A percentile compares a stretch with the other conserved stretches of the same genome.
Evolutionary conservation across 83 land plant genomes (phyloP).

Genomic region (Picea engelmannii): DNA sequence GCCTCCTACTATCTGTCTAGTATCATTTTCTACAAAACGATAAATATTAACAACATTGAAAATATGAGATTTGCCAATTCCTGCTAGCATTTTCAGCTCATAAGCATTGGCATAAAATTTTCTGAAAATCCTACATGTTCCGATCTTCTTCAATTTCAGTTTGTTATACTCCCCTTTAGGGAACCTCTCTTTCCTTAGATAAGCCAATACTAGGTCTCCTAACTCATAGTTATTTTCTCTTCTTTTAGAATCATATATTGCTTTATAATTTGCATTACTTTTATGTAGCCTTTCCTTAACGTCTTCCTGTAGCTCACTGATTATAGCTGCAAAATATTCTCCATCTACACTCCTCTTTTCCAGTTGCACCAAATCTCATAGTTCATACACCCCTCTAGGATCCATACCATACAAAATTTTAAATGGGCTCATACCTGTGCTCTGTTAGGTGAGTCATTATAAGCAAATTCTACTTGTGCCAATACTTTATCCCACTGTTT

Average conservation of each 20-base stretch:
- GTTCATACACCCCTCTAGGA: too few species aligned
- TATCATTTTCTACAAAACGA: not conserved
- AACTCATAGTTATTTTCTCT: not conserved
- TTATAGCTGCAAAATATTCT: slow-evolving; percentile 3
- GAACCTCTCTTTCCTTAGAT: not conserved
- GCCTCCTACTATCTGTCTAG: too few species aligned
- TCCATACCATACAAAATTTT: too few species aligned
- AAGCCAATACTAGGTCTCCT: not conserved
- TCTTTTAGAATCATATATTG: not conserved
- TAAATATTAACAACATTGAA: not conserved
- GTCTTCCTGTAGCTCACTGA: slow-evolving; percentile 21
- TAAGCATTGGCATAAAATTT: not conserved
- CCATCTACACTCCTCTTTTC: slow-evolving; percentile 3
- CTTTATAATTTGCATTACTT: not conserved
- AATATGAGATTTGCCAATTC: not conserved
- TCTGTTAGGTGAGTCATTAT: slow-evolving; percentile 13
- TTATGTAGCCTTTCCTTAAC: not conserved
- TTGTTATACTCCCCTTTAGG: not conserved
- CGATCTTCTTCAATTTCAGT: not conserved
- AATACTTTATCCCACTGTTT: not conserved
- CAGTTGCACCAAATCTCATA: too few species aligned
- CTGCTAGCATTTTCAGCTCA: not conserved
- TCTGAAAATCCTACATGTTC: not conserved
- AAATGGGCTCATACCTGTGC: not conserved
- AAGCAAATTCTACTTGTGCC: slow-evolving; percentile 20